Evolutionary conservation across 1,284 basidiomycete species (phyloP).

Genomic region (Heliocybe sulcata): DNA sequence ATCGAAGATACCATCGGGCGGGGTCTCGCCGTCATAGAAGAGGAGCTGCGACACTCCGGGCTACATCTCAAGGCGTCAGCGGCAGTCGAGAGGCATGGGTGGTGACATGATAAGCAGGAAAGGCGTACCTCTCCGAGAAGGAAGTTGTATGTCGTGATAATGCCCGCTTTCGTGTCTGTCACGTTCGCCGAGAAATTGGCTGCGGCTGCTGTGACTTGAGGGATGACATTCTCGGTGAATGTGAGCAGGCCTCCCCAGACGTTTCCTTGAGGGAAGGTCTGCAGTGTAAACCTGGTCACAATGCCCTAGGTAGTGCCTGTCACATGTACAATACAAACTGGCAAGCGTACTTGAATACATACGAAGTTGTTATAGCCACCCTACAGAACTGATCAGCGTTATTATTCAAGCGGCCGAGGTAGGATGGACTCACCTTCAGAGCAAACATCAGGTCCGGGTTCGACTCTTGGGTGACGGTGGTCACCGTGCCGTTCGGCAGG

Average conservation of each 20-base stretch:
- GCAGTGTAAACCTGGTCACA: constrained; percentile 50
- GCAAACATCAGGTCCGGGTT: constrained; percentile 30
- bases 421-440: constrained; percentile 25
- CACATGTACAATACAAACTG: background rate
- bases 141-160: constrained; percentile 49
- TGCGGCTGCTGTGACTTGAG: constrained; percentile 35
- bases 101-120: constrained; percentile 7
- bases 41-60: constrained; percentile 20
- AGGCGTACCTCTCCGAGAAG: constrained; percentile 29
- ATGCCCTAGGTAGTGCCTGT: constrained; percentile 36
- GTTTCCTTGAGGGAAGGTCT: constrained; percentile 42
- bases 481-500: constrained; percentile 29
- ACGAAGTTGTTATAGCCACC: constrained; percentile 60
- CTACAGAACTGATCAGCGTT: too few relatives aligned
- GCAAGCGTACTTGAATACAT: constrained; percentile 12
- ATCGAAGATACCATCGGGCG: constrained; percentile 36
- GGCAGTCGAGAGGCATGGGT: background rate
- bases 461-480: constrained; percentile 15
- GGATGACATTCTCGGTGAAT: constrained; percentile 28
- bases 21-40: constrained; percentile 36
- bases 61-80: constrained; percentile 4
- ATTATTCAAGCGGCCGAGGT: too few relatives aligned
- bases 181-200: constrained; percentile 40
- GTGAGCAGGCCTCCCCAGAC: constrained; percentile 56
- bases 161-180: constrained; percentile 50